Evolutionary conservation across 225 moss, liverwort and hornwort genomes (phyloP), one percentile per base, ranked within the genome.

Genomic region (Pseudisothecium myosuroides): DNA sequence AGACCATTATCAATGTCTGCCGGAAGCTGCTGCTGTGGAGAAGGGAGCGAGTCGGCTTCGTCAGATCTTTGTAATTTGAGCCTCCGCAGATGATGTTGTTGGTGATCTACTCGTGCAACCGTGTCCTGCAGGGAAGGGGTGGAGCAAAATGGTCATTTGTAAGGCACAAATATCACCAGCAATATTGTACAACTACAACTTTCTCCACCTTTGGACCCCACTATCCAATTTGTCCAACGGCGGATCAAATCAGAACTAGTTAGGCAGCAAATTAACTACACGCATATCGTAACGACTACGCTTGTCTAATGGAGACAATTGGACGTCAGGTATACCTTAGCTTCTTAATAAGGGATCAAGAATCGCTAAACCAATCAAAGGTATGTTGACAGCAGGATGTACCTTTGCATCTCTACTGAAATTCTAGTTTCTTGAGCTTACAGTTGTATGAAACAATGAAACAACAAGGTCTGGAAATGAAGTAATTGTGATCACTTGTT

Each of bases 61-160:
- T 87, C 93, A 93, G 88, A 93, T 91, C 83, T 61, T 88, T 81
- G 58, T 67, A 43, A 28, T 88, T 94, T 94, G 79, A 94, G 89
- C 41, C 93, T 93, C 69, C 93, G 96, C 80, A 95, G 86, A 62
- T 94, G 90, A 72, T 93, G 88, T 81, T 81, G 88, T 49, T 88
- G 91, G 81, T 95, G 95, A 90, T 96, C 96, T 92, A 95, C 96
- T 88, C 93, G 87, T 80, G 91, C 96, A 91, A 84, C 93, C 88
- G 95, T 93, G 83, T 95, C 95, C 97, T 97, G 95, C 69, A 64
- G 76, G 43, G 45, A 55, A 49, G 88, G 63, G 72, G 80, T 62
- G 83, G 85, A 83, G 77, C 82, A 47, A 83, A 65, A 49, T 74
- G 83, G 68, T 77, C 83, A 80, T 63, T n/a, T 41, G 80, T 61